These are phyloP conservation scores for Laguncularia racemosa DNA, from an alignment of 345 rosid genomes.

Conservation along the genomic window DNA sequence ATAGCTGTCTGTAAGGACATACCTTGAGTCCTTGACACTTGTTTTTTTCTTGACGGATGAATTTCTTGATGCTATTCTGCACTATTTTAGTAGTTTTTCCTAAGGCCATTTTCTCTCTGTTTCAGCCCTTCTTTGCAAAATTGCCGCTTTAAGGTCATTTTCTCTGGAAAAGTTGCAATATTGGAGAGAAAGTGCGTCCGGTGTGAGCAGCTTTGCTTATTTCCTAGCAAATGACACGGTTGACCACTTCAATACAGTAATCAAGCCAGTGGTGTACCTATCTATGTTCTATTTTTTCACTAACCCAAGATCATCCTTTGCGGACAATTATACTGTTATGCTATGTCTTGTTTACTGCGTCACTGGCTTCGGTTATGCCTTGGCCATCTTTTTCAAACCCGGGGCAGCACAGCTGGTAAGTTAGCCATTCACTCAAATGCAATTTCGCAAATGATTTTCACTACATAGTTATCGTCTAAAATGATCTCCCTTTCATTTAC, in stretches of 20 bases:
- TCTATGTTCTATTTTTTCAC: slow-evolving; percentile 91
- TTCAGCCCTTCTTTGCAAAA: slow-evolving; percentile 90
- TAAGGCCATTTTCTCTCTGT: slow-evolving; percentile 8
- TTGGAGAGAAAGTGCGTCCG: slow-evolving; percentile 94
- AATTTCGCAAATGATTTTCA: too few relatives aligned
- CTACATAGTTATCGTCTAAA: too few relatives aligned
- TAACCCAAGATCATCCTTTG: slow-evolving; percentile 75
- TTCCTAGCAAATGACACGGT: slow-evolving; percentile 91
- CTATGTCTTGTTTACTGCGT: slow-evolving; percentile 92
- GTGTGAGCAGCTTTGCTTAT: slow-evolving; percentile 88
- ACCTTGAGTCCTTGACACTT: slow-evolving; percentile 8
- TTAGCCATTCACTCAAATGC: neutral
- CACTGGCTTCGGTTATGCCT: slow-evolving; percentile 78
- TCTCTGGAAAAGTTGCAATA: slow-evolving; percentile 83
- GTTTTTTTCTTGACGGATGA: neutral
- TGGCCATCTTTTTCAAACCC: slow-evolving; percentile 78
- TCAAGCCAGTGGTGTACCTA: slow-evolving; percentile 86
- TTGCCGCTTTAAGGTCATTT: slow-evolving; percentile 84
- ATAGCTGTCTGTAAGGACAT: slow-evolving; percentile 80
- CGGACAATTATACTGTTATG: slow-evolving; percentile 70
- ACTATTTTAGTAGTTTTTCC: slow-evolving; percentile 2
- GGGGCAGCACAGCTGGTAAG: slow-evolving; percentile 95
- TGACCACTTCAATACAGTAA: slow-evolving; percentile 67
- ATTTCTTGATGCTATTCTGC: neutral
- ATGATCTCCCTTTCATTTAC: neutral